phyloP scores from a whole-genome alignment of 1,139 yeast genomes.

The Kurtzmaniella quercitrusa region DNA sequence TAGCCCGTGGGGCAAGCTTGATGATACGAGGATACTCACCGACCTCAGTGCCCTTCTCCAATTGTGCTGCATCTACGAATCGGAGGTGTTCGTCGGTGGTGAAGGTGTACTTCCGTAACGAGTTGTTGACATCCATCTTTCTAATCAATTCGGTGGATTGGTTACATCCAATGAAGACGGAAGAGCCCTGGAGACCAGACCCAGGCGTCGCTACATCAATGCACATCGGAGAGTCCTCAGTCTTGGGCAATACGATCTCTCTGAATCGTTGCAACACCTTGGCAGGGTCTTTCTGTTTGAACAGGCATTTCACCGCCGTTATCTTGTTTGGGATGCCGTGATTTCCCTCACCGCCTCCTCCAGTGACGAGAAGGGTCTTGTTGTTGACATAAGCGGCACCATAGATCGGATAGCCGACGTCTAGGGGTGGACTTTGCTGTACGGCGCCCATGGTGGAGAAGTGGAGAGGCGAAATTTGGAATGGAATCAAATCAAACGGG shows the following conservation, averaged over 20 bases:
- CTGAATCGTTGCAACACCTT: constrained; percentile 57
- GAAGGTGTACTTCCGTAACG: constrained; percentile 61
- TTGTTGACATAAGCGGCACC: constrained; percentile 69
- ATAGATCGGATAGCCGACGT: constrained; percentile 77
- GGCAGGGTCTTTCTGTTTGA: constrained; percentile 44
- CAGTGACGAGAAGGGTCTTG: constrained; percentile 65
- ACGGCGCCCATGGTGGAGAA: constrained; percentile 21
- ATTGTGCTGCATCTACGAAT: constrained; percentile 57
- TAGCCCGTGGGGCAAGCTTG: constrained; percentile 47
- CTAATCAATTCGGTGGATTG: constrained; percentile 54
- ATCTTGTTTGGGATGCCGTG: constrained; percentile 84
- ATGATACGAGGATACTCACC: constrained; percentile 61
- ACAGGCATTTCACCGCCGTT: constrained; percentile 61
- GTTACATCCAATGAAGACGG: constrained; percentile 70
- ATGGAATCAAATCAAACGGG: neutral
- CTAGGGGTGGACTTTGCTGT: constrained; percentile 37
- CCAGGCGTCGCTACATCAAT: constrained; percentile 42
- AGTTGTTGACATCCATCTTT: constrained; percentile 62
- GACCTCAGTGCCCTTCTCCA: constrained; percentile 17
- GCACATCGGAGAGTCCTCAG: constrained; percentile 75
- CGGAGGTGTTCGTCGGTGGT: constrained; percentile 56
- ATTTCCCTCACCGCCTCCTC: constrained; percentile 95
- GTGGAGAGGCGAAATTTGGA: neutral
- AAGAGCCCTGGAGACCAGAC: constrained; percentile 11
- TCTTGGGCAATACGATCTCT: constrained; percentile 56